These are phyloP conservation scores for Lagenidium giganteum DNA, from an alignment of 352 stramenopile genomes.

Conservation along the genomic window DNA sequence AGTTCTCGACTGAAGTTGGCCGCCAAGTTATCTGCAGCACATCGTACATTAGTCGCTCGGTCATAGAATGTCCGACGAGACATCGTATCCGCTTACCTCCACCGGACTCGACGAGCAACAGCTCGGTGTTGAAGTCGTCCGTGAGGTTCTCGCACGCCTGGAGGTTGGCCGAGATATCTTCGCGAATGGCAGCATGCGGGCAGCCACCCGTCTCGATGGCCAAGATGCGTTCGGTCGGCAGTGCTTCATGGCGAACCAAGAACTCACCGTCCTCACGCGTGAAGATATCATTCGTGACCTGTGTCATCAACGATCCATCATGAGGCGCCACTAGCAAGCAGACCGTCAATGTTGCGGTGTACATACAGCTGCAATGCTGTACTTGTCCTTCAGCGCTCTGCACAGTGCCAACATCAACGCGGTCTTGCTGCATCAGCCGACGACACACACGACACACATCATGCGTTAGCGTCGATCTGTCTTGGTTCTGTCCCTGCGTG, in stretches of 20 bases:
- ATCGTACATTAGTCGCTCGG: background rate
- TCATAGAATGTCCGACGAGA: background rate
- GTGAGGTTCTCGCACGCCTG: constrained; percentile 95
- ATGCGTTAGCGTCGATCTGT: no score
- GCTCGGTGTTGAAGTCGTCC: constrained; percentile 72
- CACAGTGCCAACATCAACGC: constrained; percentile 93
- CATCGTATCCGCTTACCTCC: constrained; percentile 37
- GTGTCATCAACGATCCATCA: no score
- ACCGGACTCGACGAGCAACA: constrained; percentile 89
- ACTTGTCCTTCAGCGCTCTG: constrained; percentile 73
- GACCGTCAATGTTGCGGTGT: background rate
- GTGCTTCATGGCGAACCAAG: constrained; percentile 90
- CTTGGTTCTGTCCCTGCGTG: no score
- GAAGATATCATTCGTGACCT: constrained; percentile 99
- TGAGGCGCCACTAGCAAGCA: no score
- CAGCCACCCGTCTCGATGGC: constrained; percentile 98
- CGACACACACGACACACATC: background rate
- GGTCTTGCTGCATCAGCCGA: constrained; percentile 91
- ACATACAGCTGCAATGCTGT: constrained; percentile 74
- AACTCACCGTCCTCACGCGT: constrained; percentile 98
- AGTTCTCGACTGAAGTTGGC: constrained; percentile 97
- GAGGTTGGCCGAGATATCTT: constrained; percentile 97
- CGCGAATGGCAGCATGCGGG: constrained; percentile 95
- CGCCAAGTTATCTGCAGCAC: constrained; percentile 91
- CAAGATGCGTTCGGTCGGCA: constrained; percentile 88